Percentiles rank a stretch among this genome's conserved stretches.
phyloP scores from a whole-genome alignment of 129 eudicot genomes.

The Pittosporum tobira region DNA sequence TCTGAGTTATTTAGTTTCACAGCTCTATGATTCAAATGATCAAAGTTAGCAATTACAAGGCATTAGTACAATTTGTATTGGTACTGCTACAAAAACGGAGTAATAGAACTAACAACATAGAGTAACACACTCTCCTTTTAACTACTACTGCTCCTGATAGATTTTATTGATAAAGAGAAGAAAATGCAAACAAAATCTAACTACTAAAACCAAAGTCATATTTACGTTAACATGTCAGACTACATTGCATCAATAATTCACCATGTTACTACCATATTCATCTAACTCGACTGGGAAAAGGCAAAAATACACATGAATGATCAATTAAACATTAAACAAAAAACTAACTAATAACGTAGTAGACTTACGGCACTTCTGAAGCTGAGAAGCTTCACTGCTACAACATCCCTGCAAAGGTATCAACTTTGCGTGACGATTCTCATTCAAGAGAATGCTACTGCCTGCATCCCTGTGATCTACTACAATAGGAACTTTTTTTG shows the following conservation, averaged over 20 bases:
- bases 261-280: not conserved
- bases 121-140: too few species aligned
- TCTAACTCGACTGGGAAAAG: not conserved
- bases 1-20: too few species aligned
- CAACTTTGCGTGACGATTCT: slow-evolving; percentile 28
- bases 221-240: too few species aligned
- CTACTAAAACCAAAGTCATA: not conserved
- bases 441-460: slow-evolving; percentile 19
- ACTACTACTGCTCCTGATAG: too few species aligned
- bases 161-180: too few species aligned
- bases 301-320: not conserved
- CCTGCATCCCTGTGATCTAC: slow-evolving; percentile 44
- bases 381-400: slow-evolving; percentile 70
- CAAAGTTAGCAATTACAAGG: too few species aligned
- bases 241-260: too few species aligned
- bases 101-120: too few species aligned
- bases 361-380: slow-evolving; percentile 61
- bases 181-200: too few species aligned
- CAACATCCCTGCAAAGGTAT: slow-evolving; percentile 65
- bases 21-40: too few species aligned
- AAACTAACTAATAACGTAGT: not conserved
- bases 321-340: not conserved
- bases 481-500: slow-evolving; percentile 29
- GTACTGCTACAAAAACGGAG: too few species aligned
- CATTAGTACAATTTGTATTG: too few species aligned